Conservation (phyloP, 2,329 filamentous ascomycete species). For the Simplicillium aogashimaense region DNA sequence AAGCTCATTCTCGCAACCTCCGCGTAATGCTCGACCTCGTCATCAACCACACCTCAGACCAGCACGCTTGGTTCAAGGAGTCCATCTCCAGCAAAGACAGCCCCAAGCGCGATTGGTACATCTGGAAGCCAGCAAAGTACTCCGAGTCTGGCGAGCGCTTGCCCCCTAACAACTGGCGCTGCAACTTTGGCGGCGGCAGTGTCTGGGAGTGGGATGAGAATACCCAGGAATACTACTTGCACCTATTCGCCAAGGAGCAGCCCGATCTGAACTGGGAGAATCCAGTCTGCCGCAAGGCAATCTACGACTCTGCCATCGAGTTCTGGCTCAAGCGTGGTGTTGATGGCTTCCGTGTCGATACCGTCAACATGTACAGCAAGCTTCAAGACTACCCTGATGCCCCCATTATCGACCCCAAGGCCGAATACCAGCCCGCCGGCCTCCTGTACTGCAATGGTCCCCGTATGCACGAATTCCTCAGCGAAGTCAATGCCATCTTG, state of each 20-base stretch:
- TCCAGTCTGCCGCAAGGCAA: conserved; percentile 52
- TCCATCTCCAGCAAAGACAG: conserved; percentile 50
- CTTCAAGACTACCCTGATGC: conserved; percentile 47
- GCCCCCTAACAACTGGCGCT: conserved; percentile 68
- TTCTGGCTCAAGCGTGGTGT: conserved; percentile 73
- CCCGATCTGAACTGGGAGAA: conserved; percentile 86
- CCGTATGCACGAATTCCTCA: conserved; percentile 56
- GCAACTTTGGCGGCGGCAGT: conserved; percentile 48
- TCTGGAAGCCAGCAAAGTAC: conserved; percentile 43
- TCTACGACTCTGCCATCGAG: conserved; percentile 61
- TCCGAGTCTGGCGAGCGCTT: conserved; percentile 48
- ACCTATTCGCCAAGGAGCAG: conserved; percentile 65
- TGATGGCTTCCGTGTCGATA: conserved; percentile 65
- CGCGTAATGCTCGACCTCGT: conserved; percentile 66
- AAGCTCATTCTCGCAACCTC: conserved; percentile 54
- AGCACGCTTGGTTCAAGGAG: conserved; percentile 63
- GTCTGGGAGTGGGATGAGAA: conserved; percentile 63
- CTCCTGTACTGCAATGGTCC: conserved; percentile 59
- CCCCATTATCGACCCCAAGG: conserved; percentile 35
- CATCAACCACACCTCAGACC: conserved; percentile 66
- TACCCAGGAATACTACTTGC: conserved; percentile 69
- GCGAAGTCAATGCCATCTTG: conserved; percentile 55
- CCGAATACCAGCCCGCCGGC: conserved; percentile 40
- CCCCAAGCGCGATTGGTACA: conserved; percentile 62
- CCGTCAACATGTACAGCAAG: conserved; percentile 66